Base-by-base conservation (phyloP, 176 grass and related monocot species). In the Carex parvula region DNA sequence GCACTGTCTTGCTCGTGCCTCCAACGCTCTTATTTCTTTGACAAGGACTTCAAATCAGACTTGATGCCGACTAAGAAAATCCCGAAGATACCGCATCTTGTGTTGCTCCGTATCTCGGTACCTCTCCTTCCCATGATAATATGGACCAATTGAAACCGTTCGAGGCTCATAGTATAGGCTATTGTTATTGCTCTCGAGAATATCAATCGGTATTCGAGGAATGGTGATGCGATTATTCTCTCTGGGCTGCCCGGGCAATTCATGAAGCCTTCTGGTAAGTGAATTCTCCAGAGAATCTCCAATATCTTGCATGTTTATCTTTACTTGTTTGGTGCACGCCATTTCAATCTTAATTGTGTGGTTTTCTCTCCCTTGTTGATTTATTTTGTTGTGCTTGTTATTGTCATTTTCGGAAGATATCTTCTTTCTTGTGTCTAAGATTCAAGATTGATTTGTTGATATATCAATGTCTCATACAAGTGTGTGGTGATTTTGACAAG, bases 271-370 rank as follows among this genome's bases (percentile, higher is more conserved):
- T 79, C n/a, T 37, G 4, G 56, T 22, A 12, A 79, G n/a, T 26
- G 20, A 57, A 32, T 9, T 54, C 5, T 29, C 6, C 22, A 54
- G 26, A 26, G n/a, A 54, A 77, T 77, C 72, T 53, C 54, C 72
- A 77, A 42, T 77, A 13, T 50, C 9, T 77, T 77, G 11, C 44
- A 77, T 54, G 44, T 77, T 44, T 77, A 21, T 77, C 30, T 67
- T 67, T 35, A 37, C 26, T 35, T 67, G 10, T 67, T 37, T 37
- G 64, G 64, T 37, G 64, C 4, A 7, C 24, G 8, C 20, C 20
- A 63, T 63, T 22, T 63, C 60, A 29, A 21, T 73, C 60, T 63
- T 22, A 26, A 21, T 73, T 73, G 69, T 73, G 69, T 44, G 69
- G 69, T 73, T 72, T 6, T 18, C 18, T 35, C 42, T 46, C 15